Percentiles rank a stretch among this genome's conserved stretches.
Conservation (phyloP, 1,284 basidiomycete species). For the Vanrija sp. region DNA sequence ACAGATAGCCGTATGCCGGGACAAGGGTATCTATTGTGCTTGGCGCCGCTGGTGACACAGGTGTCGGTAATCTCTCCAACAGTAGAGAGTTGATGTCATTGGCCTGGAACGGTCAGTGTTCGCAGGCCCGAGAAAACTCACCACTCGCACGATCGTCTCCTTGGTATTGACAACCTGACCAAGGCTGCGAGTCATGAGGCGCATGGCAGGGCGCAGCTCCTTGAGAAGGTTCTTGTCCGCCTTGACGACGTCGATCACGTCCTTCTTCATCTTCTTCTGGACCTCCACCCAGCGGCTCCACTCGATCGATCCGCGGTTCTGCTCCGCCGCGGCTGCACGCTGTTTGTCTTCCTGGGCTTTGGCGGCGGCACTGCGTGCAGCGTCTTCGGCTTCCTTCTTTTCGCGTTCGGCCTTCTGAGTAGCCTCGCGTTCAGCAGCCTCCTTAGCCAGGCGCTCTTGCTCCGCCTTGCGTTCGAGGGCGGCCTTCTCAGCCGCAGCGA, state of each 20-base stretch:
- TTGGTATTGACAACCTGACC: conserved; percentile 85
- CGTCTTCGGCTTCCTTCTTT: conserved; percentile 12
- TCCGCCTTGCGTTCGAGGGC: conserved; percentile 25
- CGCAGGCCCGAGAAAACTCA: conserved; percentile 11
- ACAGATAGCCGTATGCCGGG: conserved; percentile 63
- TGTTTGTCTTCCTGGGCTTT: conserved; percentile 14
- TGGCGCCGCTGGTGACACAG: conserved; percentile 48
- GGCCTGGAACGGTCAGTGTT: conserved; percentile 53
- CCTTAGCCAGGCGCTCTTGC: conserved; percentile 14
- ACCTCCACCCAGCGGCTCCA: conserved; percentile 63
- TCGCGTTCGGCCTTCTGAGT: conserved; percentile 15
- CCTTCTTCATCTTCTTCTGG: conserved; percentile 66
- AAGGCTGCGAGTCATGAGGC: conserved; percentile 83
- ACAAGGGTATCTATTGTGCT: conserved; percentile 39
- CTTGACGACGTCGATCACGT: conserved; percentile 72
- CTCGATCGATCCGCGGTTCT: conserved; percentile 55
- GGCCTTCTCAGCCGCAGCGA: conserved; percentile 22
- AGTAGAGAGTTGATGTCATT: conserved; percentile 61
- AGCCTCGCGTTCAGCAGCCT: conserved; percentile 15
- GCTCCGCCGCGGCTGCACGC: conserved; percentile 7
- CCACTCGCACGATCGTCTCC: conserved; percentile 63
- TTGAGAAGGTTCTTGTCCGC: conserved; percentile 54
- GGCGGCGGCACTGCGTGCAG: conserved; percentile 4
- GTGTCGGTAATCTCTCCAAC: conserved; percentile 42
- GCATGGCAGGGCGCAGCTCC: conserved; percentile 59